Conservation (phyloP, 139 green algal genomes). For the Volvox reticuliferus region DNA sequence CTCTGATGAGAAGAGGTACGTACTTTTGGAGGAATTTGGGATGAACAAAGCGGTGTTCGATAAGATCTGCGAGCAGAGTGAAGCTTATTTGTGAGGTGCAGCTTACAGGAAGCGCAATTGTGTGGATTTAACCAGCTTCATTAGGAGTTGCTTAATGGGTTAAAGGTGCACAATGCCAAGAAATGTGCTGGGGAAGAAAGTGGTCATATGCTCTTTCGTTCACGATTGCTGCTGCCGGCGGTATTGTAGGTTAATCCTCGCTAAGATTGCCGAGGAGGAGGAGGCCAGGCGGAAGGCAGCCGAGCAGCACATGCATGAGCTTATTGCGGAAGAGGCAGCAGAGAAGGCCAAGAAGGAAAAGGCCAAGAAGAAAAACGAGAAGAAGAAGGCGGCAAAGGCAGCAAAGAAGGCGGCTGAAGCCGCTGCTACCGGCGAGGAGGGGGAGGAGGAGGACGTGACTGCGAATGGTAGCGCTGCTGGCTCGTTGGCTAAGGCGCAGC, state of each 20-base stretch:
- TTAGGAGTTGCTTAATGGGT: no score
- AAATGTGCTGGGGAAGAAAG: neutral
- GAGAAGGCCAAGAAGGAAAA: slow-evolving; percentile 21
- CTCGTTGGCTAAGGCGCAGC: neutral
- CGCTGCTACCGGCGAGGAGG: neutral
- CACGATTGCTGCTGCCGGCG: no score
- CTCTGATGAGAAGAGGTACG: no score
- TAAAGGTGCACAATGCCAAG: neutral
- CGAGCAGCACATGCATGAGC: neutral
- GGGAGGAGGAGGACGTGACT: neutral
- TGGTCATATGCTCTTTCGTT: neutral
- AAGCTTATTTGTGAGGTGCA: no score
- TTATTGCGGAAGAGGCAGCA: neutral
- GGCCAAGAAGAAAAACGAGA: neutral
- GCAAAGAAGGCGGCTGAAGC: neutral
- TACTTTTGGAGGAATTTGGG: no score
- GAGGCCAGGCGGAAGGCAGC: neutral
- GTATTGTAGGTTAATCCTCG: neutral
- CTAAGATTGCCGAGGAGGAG: neutral
- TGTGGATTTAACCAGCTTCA: no score
- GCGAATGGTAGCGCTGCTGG: neutral
- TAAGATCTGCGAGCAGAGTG: no score
- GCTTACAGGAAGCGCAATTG: no score
- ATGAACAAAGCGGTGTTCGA: no score
- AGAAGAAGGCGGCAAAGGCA: slow-evolving; percentile 4